phyloP scores from a whole-genome alignment of 2,329 filamentous ascomycete species.

The Nemania sp. region DNA sequence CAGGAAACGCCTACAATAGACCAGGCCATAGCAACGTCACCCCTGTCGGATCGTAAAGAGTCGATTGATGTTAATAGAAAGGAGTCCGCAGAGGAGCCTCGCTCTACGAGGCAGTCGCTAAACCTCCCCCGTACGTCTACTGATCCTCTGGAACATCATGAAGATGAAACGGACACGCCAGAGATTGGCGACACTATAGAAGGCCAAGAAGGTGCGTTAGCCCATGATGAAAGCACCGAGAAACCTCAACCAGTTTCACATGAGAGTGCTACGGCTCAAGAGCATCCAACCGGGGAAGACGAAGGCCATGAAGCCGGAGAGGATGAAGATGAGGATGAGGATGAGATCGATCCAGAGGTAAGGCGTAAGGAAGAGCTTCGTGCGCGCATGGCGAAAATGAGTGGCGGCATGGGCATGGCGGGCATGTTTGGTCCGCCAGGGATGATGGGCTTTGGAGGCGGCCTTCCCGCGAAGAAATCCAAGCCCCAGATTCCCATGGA shows the following conservation, averaged over 20 bases:
- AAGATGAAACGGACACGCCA: conserved; percentile 67
- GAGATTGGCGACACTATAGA: conserved; percentile 67
- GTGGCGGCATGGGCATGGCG: conserved; percentile 85
- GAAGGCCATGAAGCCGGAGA: conserved; percentile 61
- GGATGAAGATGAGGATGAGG: conserved; percentile 75
- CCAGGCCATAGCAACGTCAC: conserved; percentile 40
- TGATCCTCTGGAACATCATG: conserved; percentile 54
- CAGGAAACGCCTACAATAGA: conserved; percentile 39
- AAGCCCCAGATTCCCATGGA: conserved; percentile 48
- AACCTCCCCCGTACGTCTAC: conserved; percentile 58
- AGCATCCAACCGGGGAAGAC: conserved; percentile 51
- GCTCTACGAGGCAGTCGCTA: conserved; percentile 44
- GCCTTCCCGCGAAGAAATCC: conserved; percentile 59
- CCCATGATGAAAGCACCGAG: conserved; percentile 76
- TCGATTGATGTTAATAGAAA: conserved; percentile 53
- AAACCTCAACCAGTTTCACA: conserved; percentile 46
- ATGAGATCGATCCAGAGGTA: conserved; percentile 85
- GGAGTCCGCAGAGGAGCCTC: conserved; percentile 56
- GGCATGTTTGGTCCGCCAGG: conserved; percentile 83
- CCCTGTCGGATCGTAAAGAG: conserved; percentile 50
- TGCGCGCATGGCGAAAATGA: conserved; percentile 98
- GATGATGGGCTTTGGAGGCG: conserved; percentile 63
- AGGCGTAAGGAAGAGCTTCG: conserved; percentile 84
- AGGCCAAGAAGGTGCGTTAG: conserved; percentile 62
- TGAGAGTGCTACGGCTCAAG: conserved; percentile 41